Evolutionary conservation across 1,284 basidiomycete species (phyloP).

Genomic region (Cutaneotrichosporon curvatum): DNA sequence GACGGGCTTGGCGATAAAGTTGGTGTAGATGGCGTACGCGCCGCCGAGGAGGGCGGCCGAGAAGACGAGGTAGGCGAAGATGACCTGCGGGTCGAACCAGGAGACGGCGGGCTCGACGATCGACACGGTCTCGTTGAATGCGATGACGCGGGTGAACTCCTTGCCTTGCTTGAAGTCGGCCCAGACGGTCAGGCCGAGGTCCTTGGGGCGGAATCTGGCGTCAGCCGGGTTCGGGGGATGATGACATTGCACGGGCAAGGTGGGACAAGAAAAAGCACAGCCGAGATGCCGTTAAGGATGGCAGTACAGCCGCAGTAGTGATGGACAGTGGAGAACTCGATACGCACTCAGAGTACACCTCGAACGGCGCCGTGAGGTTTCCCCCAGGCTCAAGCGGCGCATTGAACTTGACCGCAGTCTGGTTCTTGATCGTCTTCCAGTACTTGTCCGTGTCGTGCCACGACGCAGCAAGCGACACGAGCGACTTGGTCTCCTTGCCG

Average conservation of each 20-base stretch:
- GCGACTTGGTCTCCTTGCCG: constrained; percentile 65
- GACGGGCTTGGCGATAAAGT: constrained; percentile 47
- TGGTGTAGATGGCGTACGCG: constrained; percentile 62
- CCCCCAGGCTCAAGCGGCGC: constrained; percentile 57
- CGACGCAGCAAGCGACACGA: constrained; percentile 63
- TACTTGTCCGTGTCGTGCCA: constrained; percentile 63
- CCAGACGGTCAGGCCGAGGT: constrained; percentile 71
- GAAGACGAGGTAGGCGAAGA: constrained; percentile 69
- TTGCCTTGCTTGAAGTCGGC: constrained; percentile 47
- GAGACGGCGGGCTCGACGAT: constrained; percentile 74
- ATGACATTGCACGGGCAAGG: background rate
- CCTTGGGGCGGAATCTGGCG: constrained; percentile 57
- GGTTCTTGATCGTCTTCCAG: constrained; percentile 56
- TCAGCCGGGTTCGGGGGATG: background rate
- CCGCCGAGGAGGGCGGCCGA: constrained; percentile 58
- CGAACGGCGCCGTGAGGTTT: constrained; percentile 65
- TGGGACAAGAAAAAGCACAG: background rate
- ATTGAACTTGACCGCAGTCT: constrained; percentile 58
- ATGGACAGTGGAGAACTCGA: too few species aligned
- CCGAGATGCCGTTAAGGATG: background rate
- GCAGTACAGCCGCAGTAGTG: background rate
- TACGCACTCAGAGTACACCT: constrained; percentile 76
- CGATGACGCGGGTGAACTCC: constrained; percentile 52
- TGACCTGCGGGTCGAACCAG: constrained; percentile 68
- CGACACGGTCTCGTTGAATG: constrained; percentile 70